A percentile compares a stretch with the other conserved stretches of the same genome.
Evolutionary conservation across 2,329 filamentous ascomycete genomes (phyloP).

Genomic region (Tolypocladium cylindrosporum): DNA sequence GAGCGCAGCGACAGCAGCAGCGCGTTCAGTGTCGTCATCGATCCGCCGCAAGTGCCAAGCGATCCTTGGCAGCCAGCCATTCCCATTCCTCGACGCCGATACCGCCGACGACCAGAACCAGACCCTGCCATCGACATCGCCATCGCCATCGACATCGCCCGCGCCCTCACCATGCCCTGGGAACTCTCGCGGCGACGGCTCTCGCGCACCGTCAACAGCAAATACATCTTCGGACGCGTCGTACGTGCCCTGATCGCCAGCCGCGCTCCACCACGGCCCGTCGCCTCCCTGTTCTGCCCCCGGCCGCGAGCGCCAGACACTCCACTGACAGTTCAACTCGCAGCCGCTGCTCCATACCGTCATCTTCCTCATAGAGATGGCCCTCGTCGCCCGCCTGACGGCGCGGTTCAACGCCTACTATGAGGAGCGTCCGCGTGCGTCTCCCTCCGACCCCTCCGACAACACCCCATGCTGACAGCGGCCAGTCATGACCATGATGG

Average conservation of each 20-base stretch:
- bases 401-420: conserved; percentile 93
- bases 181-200: conserved; percentile 51
- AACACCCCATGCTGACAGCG: not conserved
- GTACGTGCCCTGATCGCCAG: conserved; percentile 37
- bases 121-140: not conserved
- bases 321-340: not conserved
- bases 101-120: not conserved
- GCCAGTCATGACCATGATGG: conserved; percentile 92
- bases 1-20: not conserved
- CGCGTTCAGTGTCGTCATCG: not conserved
- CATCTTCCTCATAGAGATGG: conserved; percentile 82
- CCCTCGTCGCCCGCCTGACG: conserved; percentile 69
- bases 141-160: not conserved
- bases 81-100: not conserved
- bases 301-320: not conserved
- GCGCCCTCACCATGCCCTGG: conserved; percentile 37
- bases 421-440: conserved; percentile 71
- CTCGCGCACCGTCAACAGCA: conserved; percentile 49
- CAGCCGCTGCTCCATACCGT: conserved; percentile 82
- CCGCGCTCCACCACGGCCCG: not conserved
- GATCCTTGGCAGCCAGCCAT: too few species aligned
- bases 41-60: too few species aligned
- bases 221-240: conserved; percentile 63
- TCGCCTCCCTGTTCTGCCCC: not conserved
- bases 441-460: not conserved